Conservation (phyloP, 805 yeast genomes). For the Suhomyces canberraensis region DNA sequence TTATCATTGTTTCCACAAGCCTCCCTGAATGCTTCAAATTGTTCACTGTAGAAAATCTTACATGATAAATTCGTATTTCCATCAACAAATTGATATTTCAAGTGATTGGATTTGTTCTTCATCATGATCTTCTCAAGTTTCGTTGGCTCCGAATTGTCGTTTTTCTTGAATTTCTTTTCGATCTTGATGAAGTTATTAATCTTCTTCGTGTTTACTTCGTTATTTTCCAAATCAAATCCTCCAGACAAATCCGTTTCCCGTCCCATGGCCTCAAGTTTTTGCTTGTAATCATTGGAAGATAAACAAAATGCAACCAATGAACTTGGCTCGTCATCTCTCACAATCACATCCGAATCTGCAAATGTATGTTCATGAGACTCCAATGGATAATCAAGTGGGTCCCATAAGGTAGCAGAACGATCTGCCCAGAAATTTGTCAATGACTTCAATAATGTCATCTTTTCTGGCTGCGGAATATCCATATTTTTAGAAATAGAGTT, state of each 20-base stretch:
- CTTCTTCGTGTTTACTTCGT: constrained; percentile 32
- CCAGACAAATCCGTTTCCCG: constrained; percentile 16
- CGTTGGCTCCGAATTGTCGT: constrained; percentile 20
- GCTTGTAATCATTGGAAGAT: constrained; percentile 77
- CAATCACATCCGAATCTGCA: constrained; percentile 89
- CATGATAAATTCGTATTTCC: constrained; percentile 79
- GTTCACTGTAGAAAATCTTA: constrained; percentile 92
- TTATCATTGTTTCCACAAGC: constrained; percentile 74
- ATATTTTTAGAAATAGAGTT: constrained; percentile 9
- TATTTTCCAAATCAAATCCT: constrained; percentile 21
- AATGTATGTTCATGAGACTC: constrained; percentile 82
- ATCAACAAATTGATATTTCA: constrained; percentile 88
- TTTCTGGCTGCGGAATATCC: constrained; percentile 52
- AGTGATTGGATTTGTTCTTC: constrained; percentile 81
- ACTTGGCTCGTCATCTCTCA: constrained; percentile 95
- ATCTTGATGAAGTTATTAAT: constrained; percentile 36
- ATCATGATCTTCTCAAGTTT: constrained; percentile 67
- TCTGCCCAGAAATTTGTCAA: constrained; percentile 96
- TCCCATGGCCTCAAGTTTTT: constrained; percentile 48
- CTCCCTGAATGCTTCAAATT: constrained; percentile 88
- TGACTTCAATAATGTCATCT: constrained; percentile 74
- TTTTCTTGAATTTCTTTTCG: constrained; percentile 39
- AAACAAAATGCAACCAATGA: constrained; percentile 91
- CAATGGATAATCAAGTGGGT: constrained; percentile 82
- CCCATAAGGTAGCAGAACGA: constrained; percentile 93